Percentiles rank a stretch among this genome's conserved stretches.
phyloP scores from a whole-genome alignment of 768 basidiomycete genomes.

The Crassisporium funariophilum region DNA sequence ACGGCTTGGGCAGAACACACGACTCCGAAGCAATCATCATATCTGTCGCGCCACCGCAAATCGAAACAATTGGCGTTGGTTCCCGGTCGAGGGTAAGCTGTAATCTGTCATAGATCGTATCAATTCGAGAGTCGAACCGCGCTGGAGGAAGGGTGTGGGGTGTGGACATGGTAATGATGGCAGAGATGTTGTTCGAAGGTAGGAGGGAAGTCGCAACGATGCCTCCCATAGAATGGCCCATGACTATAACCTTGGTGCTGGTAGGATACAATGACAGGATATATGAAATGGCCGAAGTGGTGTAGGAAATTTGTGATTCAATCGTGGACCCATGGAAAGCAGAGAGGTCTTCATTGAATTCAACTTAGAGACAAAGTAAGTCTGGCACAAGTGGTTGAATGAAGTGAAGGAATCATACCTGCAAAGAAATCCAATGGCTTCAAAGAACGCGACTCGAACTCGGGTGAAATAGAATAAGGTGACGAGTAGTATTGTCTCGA shows the following conservation, averaged over 20 bases:
- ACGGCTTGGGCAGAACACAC: conserved; percentile 57
- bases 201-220: conserved; percentile 83
- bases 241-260: conserved; percentile 65
- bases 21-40: conserved; percentile 91
- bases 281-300: conserved; percentile 68
- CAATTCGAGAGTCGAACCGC: conserved; percentile 80
- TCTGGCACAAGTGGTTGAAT: not conserved
- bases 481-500: conserved; percentile 74
- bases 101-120: conserved; percentile 64
- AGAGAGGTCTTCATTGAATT: conserved; percentile 96
- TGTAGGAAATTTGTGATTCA: conserved; percentile 77
- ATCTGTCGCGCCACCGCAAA: conserved; percentile 93
- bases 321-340: conserved; percentile 93
- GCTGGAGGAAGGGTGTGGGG: conserved; percentile 89
- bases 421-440: conserved; percentile 85
- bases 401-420: conserved; percentile 42
- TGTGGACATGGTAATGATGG: conserved; percentile 94
- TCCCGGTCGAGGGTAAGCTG: conserved; percentile 39
- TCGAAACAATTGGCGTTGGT: conserved; percentile 72
- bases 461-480: conserved; percentile 55
- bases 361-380: conserved; percentile 52
- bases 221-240: conserved; percentile 99
- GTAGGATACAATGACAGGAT: conserved; percentile 77
- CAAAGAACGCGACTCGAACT: conserved; percentile 48
- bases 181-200: conserved; percentile 64